Conservation (phyloP, 441 rosid species). For the Geranium incanum region DNA sequence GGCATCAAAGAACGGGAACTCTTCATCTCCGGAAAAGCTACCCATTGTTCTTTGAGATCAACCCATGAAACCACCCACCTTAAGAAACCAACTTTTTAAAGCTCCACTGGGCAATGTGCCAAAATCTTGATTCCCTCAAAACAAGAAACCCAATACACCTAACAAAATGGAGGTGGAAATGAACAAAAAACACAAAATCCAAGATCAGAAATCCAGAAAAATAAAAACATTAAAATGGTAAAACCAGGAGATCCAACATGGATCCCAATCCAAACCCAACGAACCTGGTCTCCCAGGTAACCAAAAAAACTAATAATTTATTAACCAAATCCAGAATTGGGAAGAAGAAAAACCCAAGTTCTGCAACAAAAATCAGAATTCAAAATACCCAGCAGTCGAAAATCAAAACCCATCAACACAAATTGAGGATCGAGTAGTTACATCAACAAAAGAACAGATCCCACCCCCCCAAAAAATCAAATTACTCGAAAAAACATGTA, state of each 20-base stretch:
- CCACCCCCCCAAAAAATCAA: neutral
- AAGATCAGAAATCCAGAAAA: slow-evolving; percentile 34
- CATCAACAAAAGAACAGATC: slow-evolving; percentile 22
- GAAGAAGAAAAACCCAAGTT: slow-evolving; percentile 1
- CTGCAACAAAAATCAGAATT: slow-evolving; percentile 33
- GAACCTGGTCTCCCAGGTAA: slow-evolving; percentile 37
- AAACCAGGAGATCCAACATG: slow-evolving; percentile 63
- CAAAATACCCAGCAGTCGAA: slow-evolving; percentile 24
- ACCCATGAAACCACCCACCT: slow-evolving; percentile 57
- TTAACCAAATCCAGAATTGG: slow-evolving; percentile 14
- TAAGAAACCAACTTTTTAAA: slow-evolving; percentile 30
- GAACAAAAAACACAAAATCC: slow-evolving; percentile 38
- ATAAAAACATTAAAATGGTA: slow-evolving; percentile 22
- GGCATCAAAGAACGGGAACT: slow-evolving; percentile 62
- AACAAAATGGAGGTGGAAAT: slow-evolving; percentile 14
- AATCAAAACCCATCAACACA: slow-evolving; percentile 30
- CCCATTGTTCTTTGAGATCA: slow-evolving; percentile 50
- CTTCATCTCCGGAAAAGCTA: slow-evolving; percentile 48
- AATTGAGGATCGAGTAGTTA: slow-evolving; percentile 38
- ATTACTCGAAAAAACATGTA: neutral
- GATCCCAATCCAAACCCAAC: slow-evolving; percentile 74
- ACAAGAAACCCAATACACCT: slow-evolving; percentile 51
- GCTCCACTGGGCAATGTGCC: slow-evolving; percentile 33
- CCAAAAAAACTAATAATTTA: slow-evolving; percentile 20
- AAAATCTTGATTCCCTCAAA: slow-evolving; percentile 37